Conservation (phyloP, 306 rosid species). For the Vachellia pachyceras region DNA sequence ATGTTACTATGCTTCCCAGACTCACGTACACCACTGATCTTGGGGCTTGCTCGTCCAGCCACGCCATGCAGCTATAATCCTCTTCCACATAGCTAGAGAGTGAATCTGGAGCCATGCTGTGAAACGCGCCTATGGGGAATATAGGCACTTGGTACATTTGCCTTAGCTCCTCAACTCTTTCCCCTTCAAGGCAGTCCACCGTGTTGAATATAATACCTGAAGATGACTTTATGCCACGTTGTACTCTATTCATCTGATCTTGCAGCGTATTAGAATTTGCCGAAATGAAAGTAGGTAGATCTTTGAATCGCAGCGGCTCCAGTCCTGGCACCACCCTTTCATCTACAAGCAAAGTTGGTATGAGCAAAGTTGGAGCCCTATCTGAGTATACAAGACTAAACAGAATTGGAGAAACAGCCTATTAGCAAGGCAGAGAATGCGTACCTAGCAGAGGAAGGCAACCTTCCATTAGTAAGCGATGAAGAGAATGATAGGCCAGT, state of each 20-base stretch:
- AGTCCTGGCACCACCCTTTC: slow-evolving; percentile 48
- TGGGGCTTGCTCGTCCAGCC: slow-evolving; percentile 45
- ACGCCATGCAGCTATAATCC: slow-evolving; percentile 43
- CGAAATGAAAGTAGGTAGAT: slow-evolving; percentile 46
- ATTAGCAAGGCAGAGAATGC: slow-evolving; percentile 2
- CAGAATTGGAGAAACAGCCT: no score
- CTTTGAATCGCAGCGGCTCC: slow-evolving; percentile 55
- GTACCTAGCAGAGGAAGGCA: slow-evolving; percentile 49
- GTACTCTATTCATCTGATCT: not conserved
- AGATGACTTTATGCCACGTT: slow-evolving; percentile 31
- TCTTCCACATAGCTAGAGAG: slow-evolving; percentile 23
- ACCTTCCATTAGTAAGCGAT: slow-evolving; percentile 28
- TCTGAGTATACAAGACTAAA: not conserved
- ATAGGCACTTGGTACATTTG: slow-evolving; percentile 33
- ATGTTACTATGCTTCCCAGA: slow-evolving; percentile 61
- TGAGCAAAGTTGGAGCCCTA: not conserved
- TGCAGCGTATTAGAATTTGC: not conserved
- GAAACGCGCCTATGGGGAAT: slow-evolving; percentile 59
- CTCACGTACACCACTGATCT: slow-evolving; percentile 52
- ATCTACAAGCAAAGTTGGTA: slow-evolving; percentile 24
- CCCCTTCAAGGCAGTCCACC: slow-evolving; percentile 38
- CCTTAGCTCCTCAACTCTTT: slow-evolving; percentile 38
- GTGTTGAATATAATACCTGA: slow-evolving; percentile 60
- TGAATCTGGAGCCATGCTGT: slow-evolving; percentile 35
- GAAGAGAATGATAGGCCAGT: slow-evolving; percentile 37